Conservation (phyloP, 768 basidiomycete species). For the Pleurotus salmoneostramineus region DNA sequence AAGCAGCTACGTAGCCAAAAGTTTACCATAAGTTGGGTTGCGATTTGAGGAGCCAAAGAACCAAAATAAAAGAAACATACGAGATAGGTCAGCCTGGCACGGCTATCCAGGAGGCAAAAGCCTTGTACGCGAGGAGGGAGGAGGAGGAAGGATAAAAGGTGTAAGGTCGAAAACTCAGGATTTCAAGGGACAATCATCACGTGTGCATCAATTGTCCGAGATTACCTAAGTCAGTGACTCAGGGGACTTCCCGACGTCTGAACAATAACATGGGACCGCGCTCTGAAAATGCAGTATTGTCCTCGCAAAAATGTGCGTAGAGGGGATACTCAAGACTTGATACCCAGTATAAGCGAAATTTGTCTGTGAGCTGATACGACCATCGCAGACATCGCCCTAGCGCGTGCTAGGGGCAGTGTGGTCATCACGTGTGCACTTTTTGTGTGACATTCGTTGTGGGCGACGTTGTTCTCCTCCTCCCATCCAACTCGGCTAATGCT, state of each 20-base stretch:
- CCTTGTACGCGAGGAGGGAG: neutral
- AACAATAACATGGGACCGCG: too few relatives aligned
- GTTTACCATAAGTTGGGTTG: too few relatives aligned
- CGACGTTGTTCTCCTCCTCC: neutral
- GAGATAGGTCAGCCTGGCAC: neutral
- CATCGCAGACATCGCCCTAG: too few relatives aligned
- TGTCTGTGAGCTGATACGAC: too few relatives aligned
- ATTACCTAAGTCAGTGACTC: neutral
- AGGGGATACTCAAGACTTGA: too few relatives aligned
- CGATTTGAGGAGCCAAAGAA: too few relatives aligned
- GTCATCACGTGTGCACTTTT: neutral
- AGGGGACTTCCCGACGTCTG: too few relatives aligned
- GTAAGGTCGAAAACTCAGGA: neutral
- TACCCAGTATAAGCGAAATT: too few relatives aligned
- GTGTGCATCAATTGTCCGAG: neutral
- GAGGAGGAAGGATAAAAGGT: neutral
- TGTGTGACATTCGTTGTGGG: neutral
- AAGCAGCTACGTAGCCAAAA: neutral
- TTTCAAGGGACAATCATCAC: neutral
- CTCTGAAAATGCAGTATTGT: too few relatives aligned
- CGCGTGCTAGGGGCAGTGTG: neutral
- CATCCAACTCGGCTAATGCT: constrained; percentile 13
- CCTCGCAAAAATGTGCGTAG: too few relatives aligned
- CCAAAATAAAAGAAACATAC: neutral
- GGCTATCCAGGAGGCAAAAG: neutral